Evolutionary conservation across 2,329 filamentous ascomycete genomes (phyloP), one percentile per base, ranked within the genome.

Genomic region (Diaporthe citri): DNA sequence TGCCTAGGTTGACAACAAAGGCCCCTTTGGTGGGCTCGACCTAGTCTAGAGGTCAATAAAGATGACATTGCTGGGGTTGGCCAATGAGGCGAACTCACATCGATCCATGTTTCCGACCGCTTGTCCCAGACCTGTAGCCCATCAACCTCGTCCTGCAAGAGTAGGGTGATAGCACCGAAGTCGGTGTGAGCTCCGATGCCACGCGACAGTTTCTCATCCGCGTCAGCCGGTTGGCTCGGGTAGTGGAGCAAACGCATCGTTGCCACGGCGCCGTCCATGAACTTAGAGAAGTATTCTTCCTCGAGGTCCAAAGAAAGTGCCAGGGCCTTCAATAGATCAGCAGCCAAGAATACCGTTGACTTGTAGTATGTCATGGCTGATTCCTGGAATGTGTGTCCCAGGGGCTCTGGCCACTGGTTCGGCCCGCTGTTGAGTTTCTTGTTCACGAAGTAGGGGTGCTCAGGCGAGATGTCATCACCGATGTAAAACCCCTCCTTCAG

Each of bases 91-190:
- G 20, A n/a, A 76, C 79, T 79, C 72, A 83, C 82, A 74, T 83
- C 82, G 57, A 83, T 83, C 88, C 87, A 90, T 10, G 83, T 81
- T 17, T 83, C 81, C 13, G 84, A 85, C 5, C 83, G 75, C 22
- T 82, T 79, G 72, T 89, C 84, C 75, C 87, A 84, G 9, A 90
- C 87, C 77, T 91, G 84, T 1, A 91, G 83, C 0, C 88, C 89
- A 28, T 86, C 84, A 15, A 86, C 83, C 1, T 83, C 82, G 72
- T 87, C 87, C 77, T 90, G 88, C 0, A 90, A 82, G 4, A 90
- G 84, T 39, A 90, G 81, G 0, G 89, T 90, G 62, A 90, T 86
- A 62, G 86, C 86, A n/a, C 88, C 87, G 74, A 88, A 90, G 78
- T 89, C 89, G 0, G 87, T 88, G 77, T 89, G 89, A 2, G 86